A percentile compares a stretch with the other conserved stretches of the same genome.
Conservation (phyloP, 1,139 yeast species). For the Schizosaccharomyces versatilis region DNA sequence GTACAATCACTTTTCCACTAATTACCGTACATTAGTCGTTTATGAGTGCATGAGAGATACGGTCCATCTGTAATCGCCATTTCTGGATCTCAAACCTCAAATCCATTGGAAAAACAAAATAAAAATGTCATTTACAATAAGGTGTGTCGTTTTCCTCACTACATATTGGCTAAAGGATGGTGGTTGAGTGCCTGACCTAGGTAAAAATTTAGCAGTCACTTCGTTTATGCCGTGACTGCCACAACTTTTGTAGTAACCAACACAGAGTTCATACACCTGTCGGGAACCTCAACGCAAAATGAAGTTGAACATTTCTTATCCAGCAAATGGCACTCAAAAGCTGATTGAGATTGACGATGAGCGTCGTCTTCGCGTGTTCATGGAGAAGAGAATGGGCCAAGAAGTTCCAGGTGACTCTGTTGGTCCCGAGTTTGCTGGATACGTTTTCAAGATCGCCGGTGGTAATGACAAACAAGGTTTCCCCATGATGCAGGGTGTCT, state of each 20-base stretch:
- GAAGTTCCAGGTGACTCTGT: slow-evolving; percentile 97
- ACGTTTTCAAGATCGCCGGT: slow-evolving; percentile 95
- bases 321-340: slow-evolving; percentile 99
- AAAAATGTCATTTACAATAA: background rate
- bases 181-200: background rate
- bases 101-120: no score
- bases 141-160: background rate
- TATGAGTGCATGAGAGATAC: no score
- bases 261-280: background rate
- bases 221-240: no score
- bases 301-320: slow-evolving; percentile 96
- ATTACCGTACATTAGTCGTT: no score
- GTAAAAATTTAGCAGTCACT: no score
- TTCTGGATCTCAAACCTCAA: no score
- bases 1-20: no score
- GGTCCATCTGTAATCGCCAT: no score
- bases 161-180: background rate
- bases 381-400: slow-evolving; percentile 99
- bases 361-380: slow-evolving; percentile 94
- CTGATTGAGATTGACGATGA: slow-evolving; percentile 94
- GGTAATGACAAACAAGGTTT: slow-evolving; percentile 99
- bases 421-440: slow-evolving; percentile 98
- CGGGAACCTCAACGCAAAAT: slow-evolving; percentile 8
- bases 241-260: no score
- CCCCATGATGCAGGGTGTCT: slow-evolving; percentile 96